Base-by-base conservation (phyloP, 1,139 yeast genomes). In the Arxiozyma slooffiae region DNA sequence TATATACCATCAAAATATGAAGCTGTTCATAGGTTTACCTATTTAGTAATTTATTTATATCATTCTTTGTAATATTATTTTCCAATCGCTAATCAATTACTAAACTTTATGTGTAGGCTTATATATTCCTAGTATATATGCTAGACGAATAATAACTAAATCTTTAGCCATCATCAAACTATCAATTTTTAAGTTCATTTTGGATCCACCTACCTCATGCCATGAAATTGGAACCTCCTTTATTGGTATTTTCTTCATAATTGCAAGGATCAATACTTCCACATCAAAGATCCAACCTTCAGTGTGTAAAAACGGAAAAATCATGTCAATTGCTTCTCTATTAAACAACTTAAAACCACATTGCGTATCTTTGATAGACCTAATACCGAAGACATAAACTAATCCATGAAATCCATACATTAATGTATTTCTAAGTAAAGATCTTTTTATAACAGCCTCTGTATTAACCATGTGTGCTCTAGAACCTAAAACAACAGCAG, bases 261-360 rank as follows among this genome's bases (percentile, higher is more conserved):
- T 78, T 2, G 92, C 97, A 54, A 94, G 72, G 55, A 92, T 78
- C 56, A 92, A 74, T 20, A 92, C 80, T 69, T 92, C 98, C 43
- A 92, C 97, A 64, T 92, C 98, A 67, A 92, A 92, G 41, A 94
- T 92, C 98, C 98, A 92, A 52, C 98, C 81, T 68, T 92, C 98
- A 16, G 96, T 90, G 67, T 92, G 97, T 86, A 94, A 80, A 58
- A 78, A 83, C 4, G 97, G 97, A 68, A 89, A 89, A 42, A 92
- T 85, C 50, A 63, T 61, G 18, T 64, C 63, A 18, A 83, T 77
- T 0, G 97, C 84, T 14, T 74, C 71, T 54, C 80, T 76, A 57
- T 92, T 86, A 68, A 90, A 92, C 70, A 92, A 72, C 68, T 92
- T 92, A 73, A 94, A 92, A 7, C 98, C 98, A 72, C 98, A 92